Percentiles rank a stretch among this genome's conserved stretches.
phyloP scores from a whole-genome alignment of 1,284 basidiomycete species.

The Irpex sp. region DNA sequence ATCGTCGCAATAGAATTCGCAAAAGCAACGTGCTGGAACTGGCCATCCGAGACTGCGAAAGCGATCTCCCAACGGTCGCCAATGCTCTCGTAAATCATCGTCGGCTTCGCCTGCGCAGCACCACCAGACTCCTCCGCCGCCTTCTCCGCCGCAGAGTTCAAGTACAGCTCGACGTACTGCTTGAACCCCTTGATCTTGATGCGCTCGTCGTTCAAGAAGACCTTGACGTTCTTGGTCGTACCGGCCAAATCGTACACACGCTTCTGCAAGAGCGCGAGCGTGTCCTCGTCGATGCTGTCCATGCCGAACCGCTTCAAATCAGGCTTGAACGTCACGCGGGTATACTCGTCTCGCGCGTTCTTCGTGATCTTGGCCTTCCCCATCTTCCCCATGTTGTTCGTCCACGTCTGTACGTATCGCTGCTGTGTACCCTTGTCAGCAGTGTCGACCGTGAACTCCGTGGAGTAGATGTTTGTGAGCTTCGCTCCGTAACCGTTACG shows the following conservation, averaged over 20 bases:
- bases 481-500: slow-evolving; percentile 99
- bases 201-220: slow-evolving; percentile 89
- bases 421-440: slow-evolving; percentile 85
- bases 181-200: slow-evolving; percentile 96
- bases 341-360: slow-evolving; percentile 88
- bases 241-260: slow-evolving; percentile 98
- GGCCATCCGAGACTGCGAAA: slow-evolving; percentile 90
- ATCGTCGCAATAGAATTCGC: slow-evolving; percentile 97
- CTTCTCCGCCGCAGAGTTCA: slow-evolving; percentile 67
- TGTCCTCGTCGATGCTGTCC: slow-evolving; percentile 90
- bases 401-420: slow-evolving; percentile 97
- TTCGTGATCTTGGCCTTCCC: slow-evolving; percentile 92
- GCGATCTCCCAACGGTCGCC: slow-evolving; percentile 93
- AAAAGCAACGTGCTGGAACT: slow-evolving; percentile 94
- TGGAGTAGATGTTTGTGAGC: slow-evolving; percentile 97
- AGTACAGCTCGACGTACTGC: slow-evolving; percentile 96
- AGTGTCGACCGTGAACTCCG: slow-evolving; percentile 96
- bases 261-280: slow-evolving; percentile 86
- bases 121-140: slow-evolving; percentile 68
- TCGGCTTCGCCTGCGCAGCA: slow-evolving; percentile 71
- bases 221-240: slow-evolving; percentile 91
- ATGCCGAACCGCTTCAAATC: slow-evolving; percentile 93
- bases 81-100: slow-evolving; percentile 82
- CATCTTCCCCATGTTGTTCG: slow-evolving; percentile 89
- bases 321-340: slow-evolving; percentile 93